phyloP scores from a whole-genome alignment of 805 yeast genomes.

The Candida schatavii region DNA sequence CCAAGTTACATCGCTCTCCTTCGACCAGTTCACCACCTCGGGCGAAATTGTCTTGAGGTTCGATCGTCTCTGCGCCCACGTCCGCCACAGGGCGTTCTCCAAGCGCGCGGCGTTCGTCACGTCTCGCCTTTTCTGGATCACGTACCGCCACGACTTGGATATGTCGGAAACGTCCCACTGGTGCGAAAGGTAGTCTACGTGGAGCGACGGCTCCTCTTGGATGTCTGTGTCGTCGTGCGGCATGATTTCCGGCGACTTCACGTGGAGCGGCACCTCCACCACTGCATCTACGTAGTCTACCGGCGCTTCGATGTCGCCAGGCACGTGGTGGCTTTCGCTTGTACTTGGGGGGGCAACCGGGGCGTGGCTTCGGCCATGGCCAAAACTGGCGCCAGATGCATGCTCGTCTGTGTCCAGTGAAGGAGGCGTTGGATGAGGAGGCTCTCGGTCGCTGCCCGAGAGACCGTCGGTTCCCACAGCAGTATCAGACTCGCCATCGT shows the following conservation, averaged over 20 bases:
- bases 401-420: neutral
- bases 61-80: slow-evolving; percentile 83
- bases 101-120: slow-evolving; percentile 57
- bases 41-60: slow-evolving; percentile 79
- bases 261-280: neutral
- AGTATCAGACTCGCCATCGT: neutral
- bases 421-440: neutral
- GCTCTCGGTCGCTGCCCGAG: too few relatives aligned
- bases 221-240: slow-evolving; percentile 88
- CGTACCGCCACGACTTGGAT: slow-evolving; percentile 93
- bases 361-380: neutral
- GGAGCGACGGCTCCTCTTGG: slow-evolving; percentile 76
- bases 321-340: neutral
- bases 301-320: neutral
- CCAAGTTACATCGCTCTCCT: slow-evolving; percentile 98
- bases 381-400: neutral
- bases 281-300: neutral
- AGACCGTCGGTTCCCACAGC: neutral
- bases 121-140: slow-evolving; percentile 76
- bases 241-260: slow-evolving; percentile 28
- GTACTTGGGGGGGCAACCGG: neutral
- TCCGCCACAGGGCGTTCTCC: slow-evolving; percentile 80
- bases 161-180: slow-evolving; percentile 95
- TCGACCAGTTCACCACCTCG: slow-evolving; percentile 90
- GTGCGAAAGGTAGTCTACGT: slow-evolving; percentile 93